These are phyloP conservation scores for Hysterangium stoloniferum DNA, from an alignment of 768 basidiomycete genomes.

Conservation along the genomic window DNA sequence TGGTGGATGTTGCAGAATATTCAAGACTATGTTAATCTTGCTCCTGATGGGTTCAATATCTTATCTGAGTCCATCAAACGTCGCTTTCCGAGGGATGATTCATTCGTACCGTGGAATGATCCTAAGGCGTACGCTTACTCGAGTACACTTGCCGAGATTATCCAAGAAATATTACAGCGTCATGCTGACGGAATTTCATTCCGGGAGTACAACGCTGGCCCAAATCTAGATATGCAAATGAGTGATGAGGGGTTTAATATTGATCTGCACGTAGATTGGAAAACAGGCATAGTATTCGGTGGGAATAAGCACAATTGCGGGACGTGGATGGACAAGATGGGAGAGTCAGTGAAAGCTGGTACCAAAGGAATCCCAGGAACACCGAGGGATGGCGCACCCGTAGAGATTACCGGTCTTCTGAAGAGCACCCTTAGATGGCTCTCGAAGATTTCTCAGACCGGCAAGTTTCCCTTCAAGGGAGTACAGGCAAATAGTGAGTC, in stretches of 20 bases:
- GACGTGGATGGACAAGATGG: constrained; percentile 99
- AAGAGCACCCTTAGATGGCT: constrained; percentile 94
- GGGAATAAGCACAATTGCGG: constrained; percentile 85
- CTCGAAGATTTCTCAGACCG: constrained; percentile 49
- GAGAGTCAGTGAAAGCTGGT: constrained; percentile 83
- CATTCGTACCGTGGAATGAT: constrained; percentile 91
- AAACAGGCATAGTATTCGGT: constrained; percentile 82
- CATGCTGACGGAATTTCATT: constrained; percentile 91
- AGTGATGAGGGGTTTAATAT: constrained; percentile 87
- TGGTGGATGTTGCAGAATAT: constrained; percentile 99
- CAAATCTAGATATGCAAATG: constrained; percentile 98
- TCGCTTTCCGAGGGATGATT: constrained; percentile 92
- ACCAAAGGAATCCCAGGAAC: constrained; percentile 96
- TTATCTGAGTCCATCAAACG: constrained; percentile 78
- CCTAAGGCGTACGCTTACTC: constrained; percentile 72
- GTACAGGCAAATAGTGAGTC: constrained; percentile 73
- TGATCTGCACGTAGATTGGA: constrained; percentile 92
- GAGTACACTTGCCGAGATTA: constrained; percentile 84
- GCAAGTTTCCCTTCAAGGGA: constrained; percentile 84
- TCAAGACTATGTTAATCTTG: constrained; percentile 81
- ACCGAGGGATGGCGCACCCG: constrained; percentile 89
- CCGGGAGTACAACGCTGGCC: constrained; percentile 93
- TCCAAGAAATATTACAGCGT: constrained; percentile 93
- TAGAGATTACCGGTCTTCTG: constrained; percentile 90
- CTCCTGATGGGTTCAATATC: constrained; percentile 77